Evolutionary conservation across 2,329 filamentous ascomycete genomes (phyloP), one percentile per base, ranked within the genome.

Genomic region (Fusarium pininemorale): DNA sequence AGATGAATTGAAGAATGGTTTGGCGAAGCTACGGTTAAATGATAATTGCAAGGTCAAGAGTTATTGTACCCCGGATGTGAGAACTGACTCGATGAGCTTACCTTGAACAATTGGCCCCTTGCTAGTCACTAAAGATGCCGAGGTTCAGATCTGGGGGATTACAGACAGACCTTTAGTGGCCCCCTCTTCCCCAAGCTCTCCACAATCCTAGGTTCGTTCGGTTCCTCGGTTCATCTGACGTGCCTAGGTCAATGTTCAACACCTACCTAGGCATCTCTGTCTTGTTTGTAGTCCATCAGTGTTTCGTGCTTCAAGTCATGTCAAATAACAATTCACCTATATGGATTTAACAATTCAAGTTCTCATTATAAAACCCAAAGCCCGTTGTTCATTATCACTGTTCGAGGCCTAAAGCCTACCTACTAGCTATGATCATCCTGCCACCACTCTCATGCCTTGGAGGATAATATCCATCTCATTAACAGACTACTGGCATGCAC

Each of bases 171-270:
- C 53, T 61, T 56, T 53, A 53, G 38, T 41, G 37, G 59, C 72
- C 74, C 74, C 74, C 69, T 75, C 73, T 74, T 75, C 74, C 69
- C 72, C 63, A 69, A 47, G 35, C 62, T 66, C 63, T 62, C 75
- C 72, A 70, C 66, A 70, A 54, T 57, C 66, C 66, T 39, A 44
- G 30, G 24, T 66, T 44, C 41, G 37, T 64, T 51, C 67, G 66
- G 41, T 69, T 51, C 67, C 67, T 70, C 67, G 66, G 67, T 26
- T 47, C 39, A 35, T 37, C n/a, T 47, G 20, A 37, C 32, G 35
- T 37, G 32, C 38, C 38, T 45, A 35, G 28, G 37, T 20, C 53
- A 41, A 42, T 47, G 39, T 24, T 57, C n/a, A 30, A 26, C n/a
- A 26, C 13, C 16, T 24, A 26, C 13, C 16, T 24, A 28, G 44